Evolutionary conservation across 306 rosid species (phyloP).

Genomic region (Fagus sylvatica): DNA sequence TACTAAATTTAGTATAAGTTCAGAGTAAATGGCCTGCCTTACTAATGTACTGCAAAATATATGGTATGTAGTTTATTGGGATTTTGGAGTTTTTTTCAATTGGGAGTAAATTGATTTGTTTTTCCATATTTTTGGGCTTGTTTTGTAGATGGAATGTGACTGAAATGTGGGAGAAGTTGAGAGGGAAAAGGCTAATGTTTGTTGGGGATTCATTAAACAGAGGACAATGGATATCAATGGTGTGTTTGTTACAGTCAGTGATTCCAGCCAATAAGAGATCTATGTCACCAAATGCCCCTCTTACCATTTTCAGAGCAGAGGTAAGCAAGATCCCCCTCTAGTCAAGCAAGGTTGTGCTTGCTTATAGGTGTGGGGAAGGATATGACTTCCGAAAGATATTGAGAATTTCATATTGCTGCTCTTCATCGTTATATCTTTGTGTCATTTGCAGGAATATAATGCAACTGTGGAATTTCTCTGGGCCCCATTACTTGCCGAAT

Average conservation of each 20-base stretch:
- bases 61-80: constrained; percentile 6
- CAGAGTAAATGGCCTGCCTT: not conserved
- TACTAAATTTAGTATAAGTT: not conserved
- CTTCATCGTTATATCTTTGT: constrained; percentile 18
- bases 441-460: constrained; percentile 76
- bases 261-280: constrained; percentile 83
- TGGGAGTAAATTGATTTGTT: constrained; percentile 23
- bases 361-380: not conserved
- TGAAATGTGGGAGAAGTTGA: constrained; percentile 94
- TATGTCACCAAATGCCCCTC: constrained; percentile 90
- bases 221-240: constrained; percentile 98
- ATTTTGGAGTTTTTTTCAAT: not conserved
- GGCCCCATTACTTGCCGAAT: constrained; percentile 96
- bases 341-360: not conserved
- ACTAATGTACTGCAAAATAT: not conserved
- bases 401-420: not conserved
- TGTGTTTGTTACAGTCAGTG: constrained; percentile 86
- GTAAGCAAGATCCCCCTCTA: constrained; percentile 34
- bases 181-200: constrained; percentile 91
- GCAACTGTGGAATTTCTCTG: constrained; percentile 96
- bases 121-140: not conserved
- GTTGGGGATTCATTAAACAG: constrained; percentile 96
- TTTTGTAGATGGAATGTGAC: constrained; percentile 64
- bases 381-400: constrained; percentile 1
- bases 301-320: constrained; percentile 91